Evolutionary conservation across 768 basidiomycete genomes (phyloP).

Genomic region (Trametopsis cervina): DNA sequence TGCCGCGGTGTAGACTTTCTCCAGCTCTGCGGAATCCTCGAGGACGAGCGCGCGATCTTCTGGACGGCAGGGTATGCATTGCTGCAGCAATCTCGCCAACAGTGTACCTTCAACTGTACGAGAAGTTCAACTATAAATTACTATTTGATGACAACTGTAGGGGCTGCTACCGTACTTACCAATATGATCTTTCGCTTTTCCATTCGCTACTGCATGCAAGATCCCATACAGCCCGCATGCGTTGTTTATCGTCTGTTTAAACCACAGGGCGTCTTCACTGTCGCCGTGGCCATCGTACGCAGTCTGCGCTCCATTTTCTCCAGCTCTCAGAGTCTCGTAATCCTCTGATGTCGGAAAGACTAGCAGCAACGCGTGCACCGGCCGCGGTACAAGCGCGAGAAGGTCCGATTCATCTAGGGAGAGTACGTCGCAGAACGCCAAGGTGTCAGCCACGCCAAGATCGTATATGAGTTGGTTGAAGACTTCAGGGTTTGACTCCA

Average conservation of each 20-base stretch:
- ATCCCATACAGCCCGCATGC: constrained; percentile 11
- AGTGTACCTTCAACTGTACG: constrained; percentile 5
- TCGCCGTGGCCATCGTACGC: constrained; percentile 3
- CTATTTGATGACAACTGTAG: not conserved
- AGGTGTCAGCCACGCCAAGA: constrained; percentile 3
- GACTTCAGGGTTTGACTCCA: constrained; percentile 8
- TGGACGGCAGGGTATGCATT: not conserved
- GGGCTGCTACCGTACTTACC: constrained; percentile 1
- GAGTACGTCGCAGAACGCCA: constrained; percentile 5
- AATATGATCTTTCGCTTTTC: constrained; percentile 3
- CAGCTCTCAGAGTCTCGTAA: not conserved
- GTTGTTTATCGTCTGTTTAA: constrained; percentile 10
- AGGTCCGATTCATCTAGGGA: constrained; percentile 9
- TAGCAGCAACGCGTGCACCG: constrained; percentile 6
- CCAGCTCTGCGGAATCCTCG: constrained; percentile 5
- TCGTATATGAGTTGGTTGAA: constrained; percentile 7
- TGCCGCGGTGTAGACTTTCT: constrained; percentile 7
- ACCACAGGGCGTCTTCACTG: constrained; percentile 6
- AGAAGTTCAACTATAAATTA: not conserved
- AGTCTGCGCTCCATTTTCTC: not conserved
- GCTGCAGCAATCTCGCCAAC: constrained; percentile 2
- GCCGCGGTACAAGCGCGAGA: constrained; percentile 7
- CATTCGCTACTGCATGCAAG: constrained; percentile 7
- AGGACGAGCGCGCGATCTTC: constrained; percentile 6
- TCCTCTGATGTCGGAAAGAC: constrained; percentile 1